These are phyloP conservation scores for Candida bentonensis DNA, from an alignment of 805 yeast genomes.

Conservation along the genomic window DNA sequence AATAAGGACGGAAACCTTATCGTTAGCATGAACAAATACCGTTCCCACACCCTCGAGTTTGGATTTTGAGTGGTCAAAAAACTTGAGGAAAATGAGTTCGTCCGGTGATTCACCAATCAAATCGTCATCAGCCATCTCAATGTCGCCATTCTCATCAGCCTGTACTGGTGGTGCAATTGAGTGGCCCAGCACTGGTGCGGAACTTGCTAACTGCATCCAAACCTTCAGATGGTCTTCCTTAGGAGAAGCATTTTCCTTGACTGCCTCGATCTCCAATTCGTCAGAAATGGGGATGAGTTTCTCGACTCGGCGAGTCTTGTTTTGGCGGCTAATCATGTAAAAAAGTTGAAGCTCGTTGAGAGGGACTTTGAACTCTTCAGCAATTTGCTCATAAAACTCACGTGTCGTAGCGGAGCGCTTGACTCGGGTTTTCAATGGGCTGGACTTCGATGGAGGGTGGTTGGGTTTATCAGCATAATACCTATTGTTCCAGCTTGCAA, in stretches of 20 bases:
- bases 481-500: conserved; percentile 47
- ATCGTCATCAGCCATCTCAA: conserved; percentile 2
- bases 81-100: conserved; percentile 33
- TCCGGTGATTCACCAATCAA: neutral
- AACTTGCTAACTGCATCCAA: neutral
- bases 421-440: conserved; percentile 37
- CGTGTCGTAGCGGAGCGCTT: conserved; percentile 41
- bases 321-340: conserved; percentile 52
- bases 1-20: conserved; percentile 24
- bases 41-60: conserved; percentile 55
- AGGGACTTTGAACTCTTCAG: conserved; percentile 27
- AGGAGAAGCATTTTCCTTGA: neutral
- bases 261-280: neutral
- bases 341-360: conserved; percentile 38
- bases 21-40: conserved; percentile 35
- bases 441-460: conserved; percentile 25
- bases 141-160: conserved; percentile 1
- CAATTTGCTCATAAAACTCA: conserved; percentile 37
- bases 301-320: conserved; percentile 54
- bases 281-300: neutral
- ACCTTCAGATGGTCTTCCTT: neutral
- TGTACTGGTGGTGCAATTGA: conserved; percentile 2
- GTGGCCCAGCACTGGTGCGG: neutral
- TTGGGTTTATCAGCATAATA: conserved; percentile 8
- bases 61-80: conserved; percentile 45